Conservation (phyloP, 805 yeast genomes). For the Spathaspora sp. region DNA sequence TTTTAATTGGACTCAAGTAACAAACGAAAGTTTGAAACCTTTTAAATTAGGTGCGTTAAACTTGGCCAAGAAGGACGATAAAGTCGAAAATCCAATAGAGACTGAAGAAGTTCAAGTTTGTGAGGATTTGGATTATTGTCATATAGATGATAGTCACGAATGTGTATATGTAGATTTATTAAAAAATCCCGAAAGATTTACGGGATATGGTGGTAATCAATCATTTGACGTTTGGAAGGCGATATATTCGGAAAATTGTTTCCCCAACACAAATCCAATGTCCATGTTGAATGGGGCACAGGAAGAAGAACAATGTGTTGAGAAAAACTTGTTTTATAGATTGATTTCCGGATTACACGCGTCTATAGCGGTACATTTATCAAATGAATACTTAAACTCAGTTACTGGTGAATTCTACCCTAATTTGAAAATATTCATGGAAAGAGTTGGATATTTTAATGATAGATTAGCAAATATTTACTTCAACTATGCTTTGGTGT, state of each 20-base stretch:
- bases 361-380: conserved; percentile 87
- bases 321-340: conserved; percentile 84
- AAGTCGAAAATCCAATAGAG: conserved; percentile 7
- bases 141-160: conserved; percentile 58
- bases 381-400: conserved; percentile 69
- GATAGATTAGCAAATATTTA: conserved; percentile 88
- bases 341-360: conserved; percentile 93
- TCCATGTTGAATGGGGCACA: conserved; percentile 22
- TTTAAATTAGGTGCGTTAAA: conserved; percentile 55
- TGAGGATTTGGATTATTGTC: conserved; percentile 64
- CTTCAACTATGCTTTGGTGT: conserved; percentile 85
- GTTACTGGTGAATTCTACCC: conserved; percentile 82
- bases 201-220: conserved; percentile 93
- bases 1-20: conserved; percentile 58
- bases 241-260: conserved; percentile 89
- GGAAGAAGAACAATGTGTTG: conserved; percentile 59
- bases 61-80: conserved; percentile 17
- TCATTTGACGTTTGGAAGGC: conserved; percentile 91
- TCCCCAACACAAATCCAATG: conserved; percentile 48
- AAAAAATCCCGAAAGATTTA: conserved; percentile 92
- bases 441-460: conserved; percentile 83
- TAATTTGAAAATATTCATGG: conserved; percentile 75
- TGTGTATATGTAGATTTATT: conserved; percentile 82
- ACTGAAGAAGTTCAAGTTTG: conserved; percentile 17
- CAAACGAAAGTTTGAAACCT: conserved; percentile 62